phyloP scores from a whole-genome alignment of 176 grass and related monocot genomes.

The Puccinellia tenuiflora region DNA sequence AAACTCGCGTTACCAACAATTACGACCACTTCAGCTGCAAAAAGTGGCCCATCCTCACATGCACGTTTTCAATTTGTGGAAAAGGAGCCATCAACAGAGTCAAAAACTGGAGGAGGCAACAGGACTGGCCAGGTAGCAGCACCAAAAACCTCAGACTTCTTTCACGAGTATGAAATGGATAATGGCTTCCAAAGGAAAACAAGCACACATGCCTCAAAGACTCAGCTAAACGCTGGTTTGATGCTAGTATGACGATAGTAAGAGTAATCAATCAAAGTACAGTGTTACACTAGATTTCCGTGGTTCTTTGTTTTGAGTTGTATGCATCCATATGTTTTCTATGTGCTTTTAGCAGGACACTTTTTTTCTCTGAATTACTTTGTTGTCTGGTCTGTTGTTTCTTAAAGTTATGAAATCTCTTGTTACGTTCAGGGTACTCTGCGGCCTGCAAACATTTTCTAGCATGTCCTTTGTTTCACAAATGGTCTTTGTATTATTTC shows the following conservation, averaged over 20 bases:
- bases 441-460: no score
- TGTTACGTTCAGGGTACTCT: background rate
- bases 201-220: constrained; percentile 44
- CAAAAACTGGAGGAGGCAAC: constrained; percentile 33
- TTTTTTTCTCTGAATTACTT: no score
- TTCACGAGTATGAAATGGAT: constrained; percentile 69
- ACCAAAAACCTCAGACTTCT: constrained; percentile 78
- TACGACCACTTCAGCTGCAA: constrained; percentile 1
- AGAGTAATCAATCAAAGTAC: background rate
- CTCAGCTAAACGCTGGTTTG: constrained; percentile 41
- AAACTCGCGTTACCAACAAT: constrained; percentile 34
- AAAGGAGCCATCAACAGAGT: constrained; percentile 30
- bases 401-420: background rate
- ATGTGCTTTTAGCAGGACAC: no score
- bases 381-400: background rate
- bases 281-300: background rate
- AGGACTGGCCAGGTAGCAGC: constrained; percentile 50
- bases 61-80: constrained; percentile 75
- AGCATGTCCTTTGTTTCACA: background rate
- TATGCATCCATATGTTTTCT: background rate
- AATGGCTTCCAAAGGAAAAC: constrained; percentile 68
- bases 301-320: constrained; percentile 11
- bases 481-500: background rate
- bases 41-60: constrained; percentile 37
- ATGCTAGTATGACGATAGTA: background rate